Conservation (phyloP, 164 flowering plant genomes). For the Kalanchoe fedtschenkoi region DNA sequence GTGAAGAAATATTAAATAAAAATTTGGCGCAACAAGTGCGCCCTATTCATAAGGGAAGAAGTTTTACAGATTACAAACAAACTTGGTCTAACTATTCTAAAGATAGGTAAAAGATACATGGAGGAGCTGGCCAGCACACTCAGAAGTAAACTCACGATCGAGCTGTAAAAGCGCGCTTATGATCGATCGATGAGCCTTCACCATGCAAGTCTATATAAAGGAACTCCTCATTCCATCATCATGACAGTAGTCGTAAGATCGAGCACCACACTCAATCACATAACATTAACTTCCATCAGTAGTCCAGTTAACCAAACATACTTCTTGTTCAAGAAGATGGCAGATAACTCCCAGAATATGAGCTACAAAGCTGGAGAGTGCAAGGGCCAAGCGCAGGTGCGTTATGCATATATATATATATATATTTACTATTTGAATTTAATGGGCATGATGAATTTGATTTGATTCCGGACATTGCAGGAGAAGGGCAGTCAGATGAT, state of each 20-base stretch:
- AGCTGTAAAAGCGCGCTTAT: no score
- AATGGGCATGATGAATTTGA: neutral
- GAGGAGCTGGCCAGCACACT: neutral
- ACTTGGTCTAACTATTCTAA: neutral
- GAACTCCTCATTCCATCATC: neutral
- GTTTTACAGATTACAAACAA: no score
- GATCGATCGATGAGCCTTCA: neutral
- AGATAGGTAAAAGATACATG: no score
- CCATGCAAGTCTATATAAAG: neutral
- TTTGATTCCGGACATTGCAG: conserved; percentile 13
- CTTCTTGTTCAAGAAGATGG: neutral
- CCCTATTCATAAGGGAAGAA: neutral
- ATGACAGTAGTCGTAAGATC: neutral
- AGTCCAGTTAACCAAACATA: no score
- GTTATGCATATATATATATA: neutral
- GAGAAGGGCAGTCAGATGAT: conserved; percentile 43
- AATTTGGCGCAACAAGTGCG: no score
- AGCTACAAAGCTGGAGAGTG: conserved; percentile 4
- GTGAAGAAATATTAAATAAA: no score
- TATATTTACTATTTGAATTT: no score
- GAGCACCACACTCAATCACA: neutral
- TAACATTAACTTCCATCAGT: neutral
- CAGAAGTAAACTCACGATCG: no score
- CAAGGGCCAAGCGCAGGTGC: conserved; percentile 8
- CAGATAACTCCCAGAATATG: conserved; percentile 3